Percentiles rank a stretch among this genome's conserved stretches.
These are phyloP conservation scores for Moniliella sp. DNA, from an alignment of 1,284 basidiomycete species.

Conservation along the genomic window DNA sequence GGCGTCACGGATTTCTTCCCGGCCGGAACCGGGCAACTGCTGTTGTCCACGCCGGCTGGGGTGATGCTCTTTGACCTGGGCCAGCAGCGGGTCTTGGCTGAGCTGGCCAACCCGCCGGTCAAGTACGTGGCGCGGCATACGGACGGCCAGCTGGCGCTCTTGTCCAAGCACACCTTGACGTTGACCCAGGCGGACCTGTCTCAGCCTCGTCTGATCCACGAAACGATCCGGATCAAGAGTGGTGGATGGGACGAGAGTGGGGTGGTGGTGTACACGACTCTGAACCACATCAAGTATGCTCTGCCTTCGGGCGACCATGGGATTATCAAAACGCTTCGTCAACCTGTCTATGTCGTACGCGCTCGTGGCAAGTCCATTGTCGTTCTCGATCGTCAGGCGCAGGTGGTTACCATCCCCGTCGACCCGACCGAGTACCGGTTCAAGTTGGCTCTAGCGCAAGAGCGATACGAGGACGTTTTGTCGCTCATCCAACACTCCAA, in stretches of 20 bases:
- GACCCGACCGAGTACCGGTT: slow-evolving; percentile 98
- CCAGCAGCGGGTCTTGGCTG: slow-evolving; percentile 78
- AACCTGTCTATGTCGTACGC: slow-evolving; percentile 93
- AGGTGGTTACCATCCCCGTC: slow-evolving; percentile 78
- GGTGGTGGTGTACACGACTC: slow-evolving; percentile 87
- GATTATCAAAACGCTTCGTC: slow-evolving; percentile 93
- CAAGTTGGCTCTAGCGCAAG: slow-evolving; percentile 79
- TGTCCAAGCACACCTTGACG: slow-evolving; percentile 97
- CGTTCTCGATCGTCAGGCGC: slow-evolving; percentile 82
- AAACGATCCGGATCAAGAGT: slow-evolving; percentile 99
- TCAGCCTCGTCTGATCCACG: slow-evolving; percentile 76
- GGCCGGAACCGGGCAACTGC: slow-evolving; percentile 76
- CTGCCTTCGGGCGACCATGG: slow-evolving; percentile 90
- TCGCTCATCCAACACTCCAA: slow-evolving; percentile 89
- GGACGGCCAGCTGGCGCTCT: slow-evolving; percentile 70
- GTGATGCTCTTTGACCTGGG: slow-evolving; percentile 92
- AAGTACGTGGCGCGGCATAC: slow-evolving; percentile 94
- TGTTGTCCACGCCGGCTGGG: slow-evolving; percentile 64
- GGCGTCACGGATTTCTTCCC: slow-evolving; percentile 88
- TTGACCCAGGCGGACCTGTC: slow-evolving; percentile 82
- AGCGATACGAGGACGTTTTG: slow-evolving; percentile 91
- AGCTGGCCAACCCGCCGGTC: slow-evolving; percentile 77
- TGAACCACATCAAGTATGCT: slow-evolving; percentile 99
- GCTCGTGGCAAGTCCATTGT: slow-evolving; percentile 88
- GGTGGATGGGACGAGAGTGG: slow-evolving; percentile 95